These are phyloP conservation scores for Aspergillus brasiliensis DNA, from an alignment of 2,329 filamentous ascomycete genomes.

Conservation along the genomic window DNA sequence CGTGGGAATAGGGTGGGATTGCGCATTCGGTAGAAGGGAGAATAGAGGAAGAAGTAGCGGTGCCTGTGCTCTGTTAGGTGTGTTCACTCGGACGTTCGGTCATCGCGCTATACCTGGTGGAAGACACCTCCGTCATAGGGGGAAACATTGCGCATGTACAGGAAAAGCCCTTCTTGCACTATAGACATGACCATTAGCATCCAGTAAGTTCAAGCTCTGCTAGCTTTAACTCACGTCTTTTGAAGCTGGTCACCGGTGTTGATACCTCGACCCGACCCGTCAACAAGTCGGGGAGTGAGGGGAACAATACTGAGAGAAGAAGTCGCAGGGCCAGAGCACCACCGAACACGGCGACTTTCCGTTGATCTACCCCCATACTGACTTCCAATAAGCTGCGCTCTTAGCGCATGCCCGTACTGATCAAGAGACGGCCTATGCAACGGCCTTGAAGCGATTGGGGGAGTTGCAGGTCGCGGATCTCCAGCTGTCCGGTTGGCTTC, in stretches of 20 bases:
- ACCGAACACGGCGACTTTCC: constrained; percentile 69
- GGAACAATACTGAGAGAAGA: constrained; percentile 77
- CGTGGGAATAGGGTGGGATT: constrained; percentile 69
- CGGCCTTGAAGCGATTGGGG: background rate
- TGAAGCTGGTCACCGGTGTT: constrained; percentile 96
- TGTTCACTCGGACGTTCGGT: background rate
- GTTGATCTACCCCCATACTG: constrained; percentile 57
- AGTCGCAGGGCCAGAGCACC: constrained; percentile 78
- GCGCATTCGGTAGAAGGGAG: constrained; percentile 75
- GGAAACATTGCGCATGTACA: constrained; percentile 94
- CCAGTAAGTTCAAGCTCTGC: background rate
- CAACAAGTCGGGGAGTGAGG: constrained; percentile 78
- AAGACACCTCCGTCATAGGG: constrained; percentile 93
- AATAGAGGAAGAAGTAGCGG: constrained; percentile 90
- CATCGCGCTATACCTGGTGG: constrained; percentile 57
- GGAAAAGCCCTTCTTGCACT: constrained; percentile 96
- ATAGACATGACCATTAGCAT: background rate
- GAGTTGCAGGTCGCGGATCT: background rate
- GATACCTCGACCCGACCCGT: constrained; percentile 94
- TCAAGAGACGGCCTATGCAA: constrained; percentile 2
- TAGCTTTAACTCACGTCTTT: constrained; percentile 70
- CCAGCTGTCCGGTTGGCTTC: constrained; percentile 23
- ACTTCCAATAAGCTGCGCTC: background rate
- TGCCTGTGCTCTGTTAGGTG: constrained; percentile 56
- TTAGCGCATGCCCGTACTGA: constrained; percentile 12